phyloP scores from a whole-genome alignment of 2,329 filamentous ascomycete genomes.

The Colletotrichum sp. region DNA sequence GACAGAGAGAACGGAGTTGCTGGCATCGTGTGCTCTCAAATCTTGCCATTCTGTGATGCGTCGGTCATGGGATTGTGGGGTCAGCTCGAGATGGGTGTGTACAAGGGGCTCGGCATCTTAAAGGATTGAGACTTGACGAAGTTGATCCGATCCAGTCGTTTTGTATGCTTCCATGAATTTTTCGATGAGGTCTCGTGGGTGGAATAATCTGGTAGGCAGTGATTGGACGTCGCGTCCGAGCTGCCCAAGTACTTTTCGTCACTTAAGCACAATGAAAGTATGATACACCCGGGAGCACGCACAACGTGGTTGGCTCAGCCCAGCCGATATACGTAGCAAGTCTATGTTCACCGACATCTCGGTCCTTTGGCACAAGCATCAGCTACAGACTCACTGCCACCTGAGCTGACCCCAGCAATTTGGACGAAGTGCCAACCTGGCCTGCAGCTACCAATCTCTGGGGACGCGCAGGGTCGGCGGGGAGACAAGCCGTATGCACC shows the following conservation, averaged over 20 bases:
- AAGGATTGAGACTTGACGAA: background rate
- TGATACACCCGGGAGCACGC: background rate
- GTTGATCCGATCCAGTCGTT: background rate
- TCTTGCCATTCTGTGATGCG: slow-evolving; percentile 53
- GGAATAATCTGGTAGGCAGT: background rate
- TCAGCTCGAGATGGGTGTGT: slow-evolving; percentile 42
- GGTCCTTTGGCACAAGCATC: background rate
- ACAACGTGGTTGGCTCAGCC: background rate
- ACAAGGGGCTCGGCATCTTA: slow-evolving; percentile 25
- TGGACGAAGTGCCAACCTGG: background rate
- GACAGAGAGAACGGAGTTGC: slow-evolving; percentile 65
- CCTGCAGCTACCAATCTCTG: background rate
- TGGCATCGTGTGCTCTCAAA: slow-evolving; percentile 55
- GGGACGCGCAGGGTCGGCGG: slow-evolving; percentile 5
- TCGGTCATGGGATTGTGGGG: slow-evolving; percentile 46
- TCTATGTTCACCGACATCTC: background rate
- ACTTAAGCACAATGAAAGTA: background rate
- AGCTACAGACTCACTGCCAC: background rate
- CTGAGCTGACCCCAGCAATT: background rate
- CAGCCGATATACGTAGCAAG: background rate
- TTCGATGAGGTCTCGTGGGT: background rate
- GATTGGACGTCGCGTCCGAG: background rate
- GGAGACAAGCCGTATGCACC: background rate
- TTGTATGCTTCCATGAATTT: background rate
- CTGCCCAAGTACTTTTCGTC: background rate